Evolutionary conservation across 805 yeast species (phyloP).

Genomic region (Pichia cabralensis): DNA sequence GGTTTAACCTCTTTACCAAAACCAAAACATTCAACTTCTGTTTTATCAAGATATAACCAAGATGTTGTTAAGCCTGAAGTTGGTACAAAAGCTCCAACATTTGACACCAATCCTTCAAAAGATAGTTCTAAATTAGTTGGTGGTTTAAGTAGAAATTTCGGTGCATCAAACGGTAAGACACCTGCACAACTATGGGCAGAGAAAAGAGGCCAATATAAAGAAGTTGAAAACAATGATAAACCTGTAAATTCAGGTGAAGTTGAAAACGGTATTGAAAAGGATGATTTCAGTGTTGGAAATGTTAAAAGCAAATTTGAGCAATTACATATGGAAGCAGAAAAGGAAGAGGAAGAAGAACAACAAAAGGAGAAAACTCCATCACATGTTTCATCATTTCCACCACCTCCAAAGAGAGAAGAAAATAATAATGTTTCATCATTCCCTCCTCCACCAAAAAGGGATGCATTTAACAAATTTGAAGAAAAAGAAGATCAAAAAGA

Average conservation of each 20-base stretch:
- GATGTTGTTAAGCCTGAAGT: conserved; percentile 26
- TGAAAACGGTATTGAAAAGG: conserved; percentile 14
- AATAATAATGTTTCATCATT: background rate
- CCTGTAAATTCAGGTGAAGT: conserved; percentile 21
- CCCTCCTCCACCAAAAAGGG: conserved; percentile 12
- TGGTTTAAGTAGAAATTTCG: conserved; percentile 55
- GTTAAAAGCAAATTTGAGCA: conserved; percentile 25
- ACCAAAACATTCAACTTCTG: conserved; percentile 43
- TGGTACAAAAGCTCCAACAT: conserved; percentile 27
- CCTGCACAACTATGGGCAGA: conserved; percentile 97
- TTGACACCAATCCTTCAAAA: conserved; percentile 21
- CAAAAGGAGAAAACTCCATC: background rate
- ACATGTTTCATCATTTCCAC: conserved; percentile 10
- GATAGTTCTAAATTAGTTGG: conserved; percentile 40
- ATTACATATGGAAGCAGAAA: conserved; percentile 17
- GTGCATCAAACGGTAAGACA: conserved; percentile 66
- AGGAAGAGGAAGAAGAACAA: conserved; percentile 17
- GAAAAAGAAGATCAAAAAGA: conserved; percentile 17
- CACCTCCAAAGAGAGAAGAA: conserved; percentile 3
- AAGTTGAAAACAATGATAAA: conserved; percentile 26
- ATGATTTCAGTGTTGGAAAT: conserved; percentile 25
- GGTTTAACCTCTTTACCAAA: conserved; percentile 56
- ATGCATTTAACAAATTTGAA: conserved; percentile 11
- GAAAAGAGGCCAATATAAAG: conserved; percentile 58
- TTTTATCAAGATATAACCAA: conserved; percentile 38